phyloP scores from a whole-genome alignment of 2,329 filamentous ascomycete species.

The Fusarium lyarnte region DNA sequence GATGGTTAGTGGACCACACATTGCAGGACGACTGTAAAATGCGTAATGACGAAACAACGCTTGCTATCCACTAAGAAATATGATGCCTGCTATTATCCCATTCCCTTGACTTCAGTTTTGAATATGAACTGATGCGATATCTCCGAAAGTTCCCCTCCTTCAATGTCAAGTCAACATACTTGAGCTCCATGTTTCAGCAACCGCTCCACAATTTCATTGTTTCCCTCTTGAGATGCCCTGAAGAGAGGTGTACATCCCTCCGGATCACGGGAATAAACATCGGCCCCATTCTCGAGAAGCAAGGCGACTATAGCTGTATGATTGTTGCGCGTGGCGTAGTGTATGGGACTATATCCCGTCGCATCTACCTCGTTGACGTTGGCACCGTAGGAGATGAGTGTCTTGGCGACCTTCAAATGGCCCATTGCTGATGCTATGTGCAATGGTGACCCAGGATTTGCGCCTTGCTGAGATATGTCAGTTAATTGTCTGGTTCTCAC shows the following conservation, averaged over 20 bases:
- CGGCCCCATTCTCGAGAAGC: not conserved
- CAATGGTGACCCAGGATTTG: not conserved
- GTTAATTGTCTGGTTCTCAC: too few relatives aligned
- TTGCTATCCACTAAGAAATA: not conserved
- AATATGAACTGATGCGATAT: not conserved
- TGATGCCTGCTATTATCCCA: not conserved
- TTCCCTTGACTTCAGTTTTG: too few relatives aligned
- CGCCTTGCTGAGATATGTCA: not conserved
- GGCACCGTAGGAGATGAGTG: not conserved
- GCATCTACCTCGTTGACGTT: not conserved
- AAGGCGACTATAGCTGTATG: not conserved
- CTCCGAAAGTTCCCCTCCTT: not conserved
- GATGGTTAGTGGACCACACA: too few relatives aligned
- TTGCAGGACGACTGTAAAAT: too few relatives aligned
- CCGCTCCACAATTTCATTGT: not conserved
- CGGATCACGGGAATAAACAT: not conserved
- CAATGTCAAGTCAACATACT: not conserved
- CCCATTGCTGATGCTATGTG: not conserved
- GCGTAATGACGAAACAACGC: not conserved
- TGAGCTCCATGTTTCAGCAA: not conserved
- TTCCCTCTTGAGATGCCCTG: not conserved
- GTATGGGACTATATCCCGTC: not conserved
- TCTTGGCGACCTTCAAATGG: not conserved
- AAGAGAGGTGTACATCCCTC: not conserved
- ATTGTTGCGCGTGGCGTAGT: not conserved